Evolutionary conservation across 768 basidiomycete species (phyloP).

Genomic region (Amanita phalloides): DNA sequence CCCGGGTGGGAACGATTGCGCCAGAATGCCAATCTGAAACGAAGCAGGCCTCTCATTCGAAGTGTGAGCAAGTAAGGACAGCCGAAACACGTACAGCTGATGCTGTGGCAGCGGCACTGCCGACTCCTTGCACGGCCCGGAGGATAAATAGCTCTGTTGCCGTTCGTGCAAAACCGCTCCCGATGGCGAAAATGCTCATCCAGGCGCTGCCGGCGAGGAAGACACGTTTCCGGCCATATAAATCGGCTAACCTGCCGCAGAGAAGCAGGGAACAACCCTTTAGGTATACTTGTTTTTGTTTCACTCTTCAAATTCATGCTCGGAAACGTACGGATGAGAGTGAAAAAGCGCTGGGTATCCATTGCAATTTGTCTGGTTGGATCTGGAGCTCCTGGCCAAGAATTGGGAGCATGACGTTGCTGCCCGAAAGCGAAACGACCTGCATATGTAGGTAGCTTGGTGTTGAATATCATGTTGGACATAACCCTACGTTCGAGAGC

Average conservation of each 20-base stretch:
- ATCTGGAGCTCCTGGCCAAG: neutral
- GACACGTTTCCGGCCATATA: constrained; percentile 62
- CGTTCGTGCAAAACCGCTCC: constrained; percentile 52
- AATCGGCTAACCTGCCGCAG: constrained; percentile 61
- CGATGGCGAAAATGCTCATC: constrained; percentile 48
- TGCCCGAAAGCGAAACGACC: neutral
- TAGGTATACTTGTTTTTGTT: neutral
- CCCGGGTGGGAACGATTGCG: constrained; percentile 54
- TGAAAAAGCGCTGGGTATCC: neutral
- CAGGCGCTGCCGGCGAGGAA: constrained; percentile 52
- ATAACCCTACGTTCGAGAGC: neutral
- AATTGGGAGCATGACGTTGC: neutral
- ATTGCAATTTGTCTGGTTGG: neutral
- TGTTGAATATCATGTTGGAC: neutral
- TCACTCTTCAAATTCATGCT: no score
- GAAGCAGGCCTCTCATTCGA: no score
- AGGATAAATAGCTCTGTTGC: constrained; percentile 28
- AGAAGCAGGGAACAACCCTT: neutral
- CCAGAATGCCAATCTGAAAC: constrained; percentile 67
- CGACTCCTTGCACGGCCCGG: constrained; percentile 71
- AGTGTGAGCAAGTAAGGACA: neutral
- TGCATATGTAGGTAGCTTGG: neutral
- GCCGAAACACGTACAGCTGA: constrained; percentile 34
- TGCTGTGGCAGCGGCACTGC: constrained; percentile 65
- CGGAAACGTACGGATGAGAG: neutral